A percentile compares a stretch with the other conserved stretches of the same genome.
phyloP scores from a whole-genome alignment of 2,329 filamentous ascomycete genomes.

The Coleophoma crateriformis region DNA sequence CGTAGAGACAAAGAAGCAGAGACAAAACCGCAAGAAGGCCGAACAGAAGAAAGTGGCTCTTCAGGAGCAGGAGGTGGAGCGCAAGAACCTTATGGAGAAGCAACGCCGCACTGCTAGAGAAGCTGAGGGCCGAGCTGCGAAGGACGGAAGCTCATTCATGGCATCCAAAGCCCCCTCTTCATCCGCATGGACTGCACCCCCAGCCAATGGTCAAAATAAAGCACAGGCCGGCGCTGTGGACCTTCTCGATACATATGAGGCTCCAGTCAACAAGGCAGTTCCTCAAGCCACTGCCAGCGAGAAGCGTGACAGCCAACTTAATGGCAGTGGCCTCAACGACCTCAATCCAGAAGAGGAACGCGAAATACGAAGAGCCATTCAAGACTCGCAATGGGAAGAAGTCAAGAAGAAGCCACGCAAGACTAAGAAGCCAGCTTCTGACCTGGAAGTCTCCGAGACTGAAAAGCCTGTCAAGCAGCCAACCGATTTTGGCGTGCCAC shows the following conservation, averaged over 20 bases:
- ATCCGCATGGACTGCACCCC: slow-evolving; percentile 35
- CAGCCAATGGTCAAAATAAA: slow-evolving; percentile 6
- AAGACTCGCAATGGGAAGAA: slow-evolving; percentile 24
- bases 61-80: slow-evolving; percentile 72
- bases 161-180: slow-evolving; percentile 36
- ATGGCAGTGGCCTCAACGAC: slow-evolving; percentile 15
- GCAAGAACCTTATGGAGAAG: slow-evolving; percentile 71
- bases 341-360: slow-evolving; percentile 40
- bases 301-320: slow-evolving; percentile 49
- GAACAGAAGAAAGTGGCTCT: slow-evolving; percentile 72
- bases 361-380: slow-evolving; percentile 20
- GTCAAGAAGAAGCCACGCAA: slow-evolving; percentile 25
- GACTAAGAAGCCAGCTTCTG: slow-evolving; percentile 4
- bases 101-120: slow-evolving; percentile 78
- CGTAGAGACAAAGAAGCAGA: slow-evolving; percentile 88
- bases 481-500: slow-evolving; percentile 8
- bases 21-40: slow-evolving; percentile 84
- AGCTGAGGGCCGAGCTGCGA: slow-evolving; percentile 75
- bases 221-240: slow-evolving; percentile 33
- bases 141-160: slow-evolving; percentile 66
- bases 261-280: slow-evolving; percentile 24
- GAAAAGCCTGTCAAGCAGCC: slow-evolving; percentile 13
- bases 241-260: slow-evolving; percentile 54
- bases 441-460: background rate
- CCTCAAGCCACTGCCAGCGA: slow-evolving; percentile 36